A percentile compares a stretch with the other conserved stretches of the same genome.
Conservation (phyloP, 306 rosid genomes). For the Vicia villosa region DNA sequence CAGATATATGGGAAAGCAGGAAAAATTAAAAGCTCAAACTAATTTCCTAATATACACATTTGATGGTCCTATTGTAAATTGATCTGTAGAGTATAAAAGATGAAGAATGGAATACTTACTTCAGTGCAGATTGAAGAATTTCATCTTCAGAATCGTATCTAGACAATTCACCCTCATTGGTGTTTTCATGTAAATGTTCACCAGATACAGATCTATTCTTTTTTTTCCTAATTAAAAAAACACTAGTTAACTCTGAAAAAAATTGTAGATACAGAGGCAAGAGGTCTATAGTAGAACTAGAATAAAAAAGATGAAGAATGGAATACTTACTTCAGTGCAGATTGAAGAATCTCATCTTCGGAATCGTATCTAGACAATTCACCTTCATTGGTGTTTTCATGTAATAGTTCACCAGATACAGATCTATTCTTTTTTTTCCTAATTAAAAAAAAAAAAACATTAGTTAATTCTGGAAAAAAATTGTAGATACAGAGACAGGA, state of each 20-base stretch:
- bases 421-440: slow-evolving; percentile 45
- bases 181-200: slow-evolving; percentile 41
- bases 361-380: slow-evolving; percentile 41
- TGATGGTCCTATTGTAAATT: slow-evolving; percentile 9
- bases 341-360: slow-evolving; percentile 53
- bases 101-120: slow-evolving; percentile 45
- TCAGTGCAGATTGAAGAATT: slow-evolving; percentile 49
- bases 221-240: slow-evolving; percentile 49
- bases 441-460: slow-evolving; percentile 32
- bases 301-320: slow-evolving; percentile 21
- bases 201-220: slow-evolving; percentile 11
- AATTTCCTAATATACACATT: slow-evolving; percentile 6
- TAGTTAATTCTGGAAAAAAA: slow-evolving; percentile 15
- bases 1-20: background rate
- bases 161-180: slow-evolving; percentile 22
- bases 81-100: slow-evolving; percentile 26
- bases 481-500: background rate
- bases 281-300: no score
- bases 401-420: slow-evolving; percentile 36
- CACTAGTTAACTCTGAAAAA: slow-evolving; percentile 2
- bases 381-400: slow-evolving; percentile 27
- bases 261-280: background rate
- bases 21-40: slow-evolving; percentile 16
- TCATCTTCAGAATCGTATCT: slow-evolving; percentile 54
- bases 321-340: slow-evolving; percentile 53